These are phyloP conservation scores for Xylariales sp. DNA, from an alignment of 2,329 filamentous ascomycete genomes.

Conservation along the genomic window DNA sequence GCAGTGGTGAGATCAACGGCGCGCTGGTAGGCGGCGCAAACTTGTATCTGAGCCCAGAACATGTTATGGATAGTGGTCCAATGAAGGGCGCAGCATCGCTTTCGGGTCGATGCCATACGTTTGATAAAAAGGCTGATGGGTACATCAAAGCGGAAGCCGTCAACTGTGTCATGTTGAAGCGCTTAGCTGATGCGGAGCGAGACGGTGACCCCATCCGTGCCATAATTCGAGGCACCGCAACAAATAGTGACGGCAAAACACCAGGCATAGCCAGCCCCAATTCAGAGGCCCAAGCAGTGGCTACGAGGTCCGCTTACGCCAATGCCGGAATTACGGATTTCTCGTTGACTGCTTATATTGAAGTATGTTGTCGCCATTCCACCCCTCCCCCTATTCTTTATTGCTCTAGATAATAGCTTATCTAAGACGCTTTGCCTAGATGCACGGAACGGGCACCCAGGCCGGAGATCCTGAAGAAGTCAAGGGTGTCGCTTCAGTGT, in stretches of 20 bases:
- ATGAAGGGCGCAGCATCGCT: constrained; percentile 5
- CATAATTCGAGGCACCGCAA: constrained; percentile 50
- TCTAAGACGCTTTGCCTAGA: too few species aligned
- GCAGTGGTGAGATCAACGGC: constrained; percentile 21
- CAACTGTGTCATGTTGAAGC: constrained; percentile 48
- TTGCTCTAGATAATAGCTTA: too few species aligned
- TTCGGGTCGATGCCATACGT: constrained; percentile 43
- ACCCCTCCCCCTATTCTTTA: too few species aligned
- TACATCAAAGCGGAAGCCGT: constrained; percentile 15
- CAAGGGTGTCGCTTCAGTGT: too few species aligned
- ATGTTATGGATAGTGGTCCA: constrained; percentile 33
- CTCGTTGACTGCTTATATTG: neutral
- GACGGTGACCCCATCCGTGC: constrained; percentile 55
- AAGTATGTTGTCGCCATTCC: neutral
- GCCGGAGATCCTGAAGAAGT: neutral
- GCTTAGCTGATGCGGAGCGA: constrained; percentile 54
- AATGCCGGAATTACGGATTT: too few species aligned
- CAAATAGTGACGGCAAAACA: constrained; percentile 55
- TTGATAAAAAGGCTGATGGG: neutral
- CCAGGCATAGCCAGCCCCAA: constrained; percentile 57
- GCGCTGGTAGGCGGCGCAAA: constrained; percentile 50
- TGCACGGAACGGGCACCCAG: neutral
- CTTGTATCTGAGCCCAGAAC: constrained; percentile 49
- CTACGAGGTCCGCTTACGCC: too few species aligned
- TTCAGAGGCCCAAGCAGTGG: constrained; percentile 18